Evolutionary conservation across 129 eudicot genomes (phyloP).

Genomic region (Arctium lappa): DNA sequence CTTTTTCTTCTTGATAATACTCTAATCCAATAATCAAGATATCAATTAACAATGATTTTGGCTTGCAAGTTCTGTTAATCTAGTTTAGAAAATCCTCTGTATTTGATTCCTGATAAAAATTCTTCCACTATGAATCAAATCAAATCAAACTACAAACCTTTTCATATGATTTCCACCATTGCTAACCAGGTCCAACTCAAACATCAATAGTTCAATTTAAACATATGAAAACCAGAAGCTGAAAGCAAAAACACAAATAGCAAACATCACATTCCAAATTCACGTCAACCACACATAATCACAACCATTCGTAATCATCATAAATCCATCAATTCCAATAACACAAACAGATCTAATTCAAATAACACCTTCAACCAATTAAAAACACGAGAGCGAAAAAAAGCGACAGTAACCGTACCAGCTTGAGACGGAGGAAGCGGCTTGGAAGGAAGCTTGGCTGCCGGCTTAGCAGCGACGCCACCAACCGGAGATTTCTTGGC

Average conservation of each 20-base stretch:
- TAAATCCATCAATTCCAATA: background rate
- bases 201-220: background rate
- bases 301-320: background rate
- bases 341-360: background rate
- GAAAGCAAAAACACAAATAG: background rate
- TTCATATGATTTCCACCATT: background rate
- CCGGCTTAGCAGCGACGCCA: slow-evolving; percentile 36
- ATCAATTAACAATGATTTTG: background rate
- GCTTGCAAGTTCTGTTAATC: background rate
- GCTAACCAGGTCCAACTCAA: background rate
- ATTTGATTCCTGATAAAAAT: background rate
- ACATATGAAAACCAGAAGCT: background rate
- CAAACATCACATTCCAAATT: background rate
- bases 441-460: slow-evolving; percentile 70
- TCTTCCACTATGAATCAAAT: no score
- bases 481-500: slow-evolving; percentile 24
- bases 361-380: background rate
- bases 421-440: slow-evolving; percentile 78
- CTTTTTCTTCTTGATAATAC: background rate
- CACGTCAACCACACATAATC: background rate
- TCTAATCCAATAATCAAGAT: no score
- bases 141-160: background rate
- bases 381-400: background rate
- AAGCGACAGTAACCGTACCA: slow-evolving; percentile 34
- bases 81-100: background rate